These are phyloP conservation scores for Diutina sp. DNA, from an alignment of 1,139 yeast species.

Conservation along the genomic window DNA sequence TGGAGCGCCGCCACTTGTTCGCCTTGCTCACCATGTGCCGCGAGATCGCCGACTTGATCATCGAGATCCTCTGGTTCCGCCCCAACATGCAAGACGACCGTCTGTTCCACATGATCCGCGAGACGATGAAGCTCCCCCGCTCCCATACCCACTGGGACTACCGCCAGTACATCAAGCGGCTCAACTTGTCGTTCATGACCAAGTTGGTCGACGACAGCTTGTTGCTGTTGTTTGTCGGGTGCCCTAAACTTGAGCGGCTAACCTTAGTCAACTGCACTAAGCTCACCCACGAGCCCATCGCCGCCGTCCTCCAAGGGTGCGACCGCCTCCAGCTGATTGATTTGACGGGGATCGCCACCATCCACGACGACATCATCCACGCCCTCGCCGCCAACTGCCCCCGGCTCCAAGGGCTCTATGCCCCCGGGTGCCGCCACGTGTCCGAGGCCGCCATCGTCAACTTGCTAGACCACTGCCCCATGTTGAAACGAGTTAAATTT, in stretches of 20 bases:
- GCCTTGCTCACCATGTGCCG: conserved; percentile 66
- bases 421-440: conserved; percentile 68
- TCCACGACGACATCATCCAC: conserved; percentile 52
- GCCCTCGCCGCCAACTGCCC: conserved; percentile 66
- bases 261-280: conserved; percentile 73
- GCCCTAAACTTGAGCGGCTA: conserved; percentile 70
- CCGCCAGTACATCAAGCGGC: conserved; percentile 60
- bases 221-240: conserved; percentile 42
- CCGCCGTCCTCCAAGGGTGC: conserved; percentile 51
- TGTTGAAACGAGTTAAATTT: conserved; percentile 72
- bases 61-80: conserved; percentile 81
- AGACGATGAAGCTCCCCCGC: conserved; percentile 38
- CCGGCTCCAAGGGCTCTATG: conserved; percentile 79
- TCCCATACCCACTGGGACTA: conserved; percentile 55
- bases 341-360: conserved; percentile 67
- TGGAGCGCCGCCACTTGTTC: conserved; percentile 57
- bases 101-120: conserved; percentile 37
- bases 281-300: conserved; percentile 48
- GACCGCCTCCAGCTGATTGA: conserved; percentile 74
- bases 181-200: conserved; percentile 70
- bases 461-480: conserved; percentile 52
- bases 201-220: conserved; percentile 53
- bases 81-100: conserved; percentile 58
- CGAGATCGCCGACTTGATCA: conserved; percentile 68
- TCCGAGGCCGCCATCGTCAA: conserved; percentile 52